Conservation (phyloP, 164 flowering plant genomes). For the Berberis vulgaris region DNA sequence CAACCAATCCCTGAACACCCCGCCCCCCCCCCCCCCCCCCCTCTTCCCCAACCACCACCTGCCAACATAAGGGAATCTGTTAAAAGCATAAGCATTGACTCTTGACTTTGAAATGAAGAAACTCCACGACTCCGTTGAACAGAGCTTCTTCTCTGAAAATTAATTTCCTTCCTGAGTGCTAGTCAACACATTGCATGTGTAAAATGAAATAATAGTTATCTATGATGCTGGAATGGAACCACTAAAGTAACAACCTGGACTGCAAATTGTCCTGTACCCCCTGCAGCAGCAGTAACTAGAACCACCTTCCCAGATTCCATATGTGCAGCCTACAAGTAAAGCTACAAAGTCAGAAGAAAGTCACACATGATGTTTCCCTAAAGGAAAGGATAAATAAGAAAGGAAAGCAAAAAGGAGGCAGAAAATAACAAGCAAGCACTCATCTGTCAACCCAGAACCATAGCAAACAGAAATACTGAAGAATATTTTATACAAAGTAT, state of each 20-base stretch:
- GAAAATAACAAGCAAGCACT: not conserved
- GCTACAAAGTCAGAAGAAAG: conserved; percentile 8
- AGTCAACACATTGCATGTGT: too few species aligned
- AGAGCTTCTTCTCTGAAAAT: too few species aligned
- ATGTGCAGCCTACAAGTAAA: conserved; percentile 57
- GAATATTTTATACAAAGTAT: not conserved
- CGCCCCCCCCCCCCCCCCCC: too few species aligned
- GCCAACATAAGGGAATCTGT: too few species aligned
- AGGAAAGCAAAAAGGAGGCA: not conserved
- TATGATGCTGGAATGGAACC: not conserved
- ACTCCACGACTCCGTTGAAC: too few species aligned
- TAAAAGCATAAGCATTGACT: too few species aligned
- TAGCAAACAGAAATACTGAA: not conserved
- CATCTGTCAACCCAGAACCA: not conserved
- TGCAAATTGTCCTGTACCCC: conserved; percentile 98
- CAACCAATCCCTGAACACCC: too few species aligned
- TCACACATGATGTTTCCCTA: not conserved
- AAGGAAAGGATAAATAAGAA: not conserved
- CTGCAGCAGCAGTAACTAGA: conserved; percentile 98
- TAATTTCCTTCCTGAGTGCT: too few species aligned
- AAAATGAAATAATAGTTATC: too few species aligned
- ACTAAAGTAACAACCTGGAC: conserved; percentile 60
- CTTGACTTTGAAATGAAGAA: too few species aligned
- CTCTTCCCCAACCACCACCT: too few species aligned
- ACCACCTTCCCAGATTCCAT: conserved; percentile 80